phyloP scores from a whole-genome alignment of 2,329 filamentous ascomycete species.

The Zopfia rhizophila region DNA sequence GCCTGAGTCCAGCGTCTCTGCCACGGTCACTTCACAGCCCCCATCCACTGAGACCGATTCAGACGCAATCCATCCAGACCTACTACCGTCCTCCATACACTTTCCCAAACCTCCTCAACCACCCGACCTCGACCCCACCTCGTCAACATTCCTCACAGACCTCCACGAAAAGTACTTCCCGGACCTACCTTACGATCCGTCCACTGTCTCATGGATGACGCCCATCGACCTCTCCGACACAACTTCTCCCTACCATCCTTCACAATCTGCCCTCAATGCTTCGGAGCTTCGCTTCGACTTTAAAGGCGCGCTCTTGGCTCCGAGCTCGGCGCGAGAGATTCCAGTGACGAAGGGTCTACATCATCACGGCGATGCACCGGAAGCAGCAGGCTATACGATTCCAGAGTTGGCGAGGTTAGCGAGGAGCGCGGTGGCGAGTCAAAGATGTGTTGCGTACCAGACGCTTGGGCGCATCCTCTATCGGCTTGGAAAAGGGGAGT shows the following conservation, averaged over 20 bases:
- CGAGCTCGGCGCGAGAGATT: constrained; percentile 76
- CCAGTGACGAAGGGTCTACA: constrained; percentile 85
- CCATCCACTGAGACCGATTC: constrained; percentile 75
- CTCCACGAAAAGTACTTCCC: constrained; percentile 96
- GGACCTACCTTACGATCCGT: constrained; percentile 82
- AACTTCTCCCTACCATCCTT: constrained; percentile 82
- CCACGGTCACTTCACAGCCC: constrained; percentile 62
- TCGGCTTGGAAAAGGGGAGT: constrained; percentile 79
- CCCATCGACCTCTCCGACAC: constrained; percentile 71
- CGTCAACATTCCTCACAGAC: constrained; percentile 82
- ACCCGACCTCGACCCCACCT: constrained; percentile 83
- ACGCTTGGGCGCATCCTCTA: constrained; percentile 88
- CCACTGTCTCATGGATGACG: constrained; percentile 90
- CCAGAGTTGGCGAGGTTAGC: constrained; percentile 84
- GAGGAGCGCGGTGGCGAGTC: constrained; percentile 82
- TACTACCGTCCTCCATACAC: constrained; percentile 60
- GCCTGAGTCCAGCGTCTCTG: constrained; percentile 64
- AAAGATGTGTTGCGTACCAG: constrained; percentile 92
- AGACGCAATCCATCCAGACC: constrained; percentile 66
- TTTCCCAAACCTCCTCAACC: constrained; percentile 67
- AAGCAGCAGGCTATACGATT: constrained; percentile 94
- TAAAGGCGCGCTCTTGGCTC: constrained; percentile 80
- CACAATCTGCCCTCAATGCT: constrained; percentile 75
- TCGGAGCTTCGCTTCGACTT: constrained; percentile 91
- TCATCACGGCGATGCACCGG: constrained; percentile 91